Evolutionary conservation across 2,329 filamentous ascomycete genomes (phyloP).

Genomic region (Hirsutella rhossiliensis): DNA sequence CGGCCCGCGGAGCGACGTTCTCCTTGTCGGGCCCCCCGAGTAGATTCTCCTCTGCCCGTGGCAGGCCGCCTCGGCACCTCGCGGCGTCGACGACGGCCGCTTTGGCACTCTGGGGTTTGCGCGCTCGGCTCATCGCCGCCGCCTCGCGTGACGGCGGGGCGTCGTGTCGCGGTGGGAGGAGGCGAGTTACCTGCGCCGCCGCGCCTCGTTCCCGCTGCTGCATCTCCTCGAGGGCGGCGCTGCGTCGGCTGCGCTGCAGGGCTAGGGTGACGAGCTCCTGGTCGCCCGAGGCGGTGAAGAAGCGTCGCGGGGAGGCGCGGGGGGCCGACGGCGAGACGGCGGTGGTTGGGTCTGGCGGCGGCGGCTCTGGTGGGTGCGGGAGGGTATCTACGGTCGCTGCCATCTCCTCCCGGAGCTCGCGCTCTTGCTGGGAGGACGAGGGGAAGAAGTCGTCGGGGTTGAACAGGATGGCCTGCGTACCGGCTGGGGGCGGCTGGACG

Average conservation of each 20-base stretch:
- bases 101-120: too few species aligned
- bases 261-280: conserved; percentile 21
- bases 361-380: neutral
- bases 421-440: conserved; percentile 41
- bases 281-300: conserved; percentile 25
- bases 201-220: conserved; percentile 9
- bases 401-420: conserved; percentile 35
- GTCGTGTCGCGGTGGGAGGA: too few species aligned
- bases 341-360: neutral
- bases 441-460: conserved; percentile 43
- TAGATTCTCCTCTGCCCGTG: neutral
- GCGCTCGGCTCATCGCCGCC: too few species aligned
- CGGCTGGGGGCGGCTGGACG: conserved; percentile 19
- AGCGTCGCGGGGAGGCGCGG: conserved; percentile 12
- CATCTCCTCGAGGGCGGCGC: conserved; percentile 17
- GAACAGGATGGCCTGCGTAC: conserved; percentile 41
- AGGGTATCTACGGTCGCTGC: neutral
- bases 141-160: too few species aligned
- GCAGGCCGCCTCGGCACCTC: too few species aligned
- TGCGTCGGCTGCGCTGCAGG: conserved; percentile 21
- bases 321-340: conserved; percentile 3
- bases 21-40: conserved; percentile 11
- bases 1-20: conserved; percentile 6
- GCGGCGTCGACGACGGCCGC: too few species aligned
- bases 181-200: too few species aligned